Conservation (phyloP, 495 filamentous ascomycete genomes). For the Xanthoparmelia taractica region DNA sequence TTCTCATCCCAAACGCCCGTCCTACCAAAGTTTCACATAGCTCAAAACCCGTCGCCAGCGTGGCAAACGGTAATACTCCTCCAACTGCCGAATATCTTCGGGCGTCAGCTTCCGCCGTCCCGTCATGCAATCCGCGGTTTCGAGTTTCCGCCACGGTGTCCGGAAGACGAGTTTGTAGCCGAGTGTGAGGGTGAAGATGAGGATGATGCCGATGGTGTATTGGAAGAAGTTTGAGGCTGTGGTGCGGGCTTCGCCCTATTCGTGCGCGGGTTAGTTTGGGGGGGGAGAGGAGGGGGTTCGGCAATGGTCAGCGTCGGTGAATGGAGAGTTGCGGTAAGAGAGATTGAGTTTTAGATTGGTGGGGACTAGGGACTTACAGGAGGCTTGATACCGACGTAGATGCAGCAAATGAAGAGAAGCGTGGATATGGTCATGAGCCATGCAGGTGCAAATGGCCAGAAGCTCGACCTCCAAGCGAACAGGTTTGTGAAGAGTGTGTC, state of each 20-base stretch:
- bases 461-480: conserved; percentile 29
- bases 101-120: conserved; percentile 21
- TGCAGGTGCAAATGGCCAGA: conserved; percentile 30
- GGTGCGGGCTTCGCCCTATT: conserved; percentile 9
- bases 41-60: conserved; percentile 24
- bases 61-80: conserved; percentile 26
- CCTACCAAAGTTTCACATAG: conserved; percentile 29
- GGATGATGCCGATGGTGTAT: conserved; percentile 29
- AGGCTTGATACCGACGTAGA: conserved; percentile 20
- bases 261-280: neutral
- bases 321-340: neutral
- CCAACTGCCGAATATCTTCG: conserved; percentile 26
- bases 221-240: conserved; percentile 31
- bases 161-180: conserved; percentile 28
- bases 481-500: conserved; percentile 24
- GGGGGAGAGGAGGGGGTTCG: neutral
- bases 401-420: conserved; percentile 22
- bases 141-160: conserved; percentile 21
- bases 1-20: no score
- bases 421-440: conserved; percentile 24
- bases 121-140: conserved; percentile 26
- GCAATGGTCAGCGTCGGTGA: neutral
- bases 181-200: conserved; percentile 23
- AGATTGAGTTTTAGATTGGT: neutral
- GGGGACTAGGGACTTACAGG: conserved; percentile 3